phyloP scores from a whole-genome alignment of 352 stramenopile genomes.

The Globisporangium carolinianum region DNA sequence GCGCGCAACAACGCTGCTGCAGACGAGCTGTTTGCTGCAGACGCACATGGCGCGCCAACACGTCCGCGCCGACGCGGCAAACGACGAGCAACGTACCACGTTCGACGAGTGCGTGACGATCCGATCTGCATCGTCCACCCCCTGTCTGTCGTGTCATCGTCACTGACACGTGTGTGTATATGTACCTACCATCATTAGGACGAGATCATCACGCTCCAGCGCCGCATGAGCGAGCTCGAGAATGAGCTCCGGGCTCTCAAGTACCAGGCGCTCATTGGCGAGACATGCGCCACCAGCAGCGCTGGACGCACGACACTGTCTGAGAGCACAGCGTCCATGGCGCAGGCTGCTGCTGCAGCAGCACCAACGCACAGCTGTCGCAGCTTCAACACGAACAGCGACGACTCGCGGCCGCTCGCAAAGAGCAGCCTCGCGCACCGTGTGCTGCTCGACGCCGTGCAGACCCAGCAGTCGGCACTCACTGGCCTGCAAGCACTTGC shows the following conservation, averaged over 20 bases:
- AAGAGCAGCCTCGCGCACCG: constrained; percentile 3
- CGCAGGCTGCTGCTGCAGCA: no score
- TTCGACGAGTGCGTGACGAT: constrained; percentile 2
- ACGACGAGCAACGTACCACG: constrained; percentile 7
- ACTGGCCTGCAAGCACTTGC: constrained; percentile 6
- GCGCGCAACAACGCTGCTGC: neutral
- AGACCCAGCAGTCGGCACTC: constrained; percentile 8
- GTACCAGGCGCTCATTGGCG: constrained; percentile 2
- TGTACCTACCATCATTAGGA: neutral
- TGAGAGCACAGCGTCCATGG: neutral
- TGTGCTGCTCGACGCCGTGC: constrained; percentile 5
- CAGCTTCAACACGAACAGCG: neutral
- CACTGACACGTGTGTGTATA: neutral
- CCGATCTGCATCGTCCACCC: neutral
- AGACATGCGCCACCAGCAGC: neutral
- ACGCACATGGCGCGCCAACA: neutral
- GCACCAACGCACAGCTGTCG: neutral
- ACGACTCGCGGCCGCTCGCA: neutral
- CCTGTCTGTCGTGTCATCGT: neutral
- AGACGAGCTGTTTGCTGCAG: no score
- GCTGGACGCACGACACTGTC: neutral
- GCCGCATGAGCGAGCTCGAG: constrained; percentile 4
- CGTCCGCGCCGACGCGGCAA: neutral
- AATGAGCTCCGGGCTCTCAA: constrained; percentile 10
- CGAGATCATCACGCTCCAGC: constrained; percentile 8